A percentile compares a stretch with the other conserved stretches of the same genome.
Conservation (phyloP, 495 filamentous ascomycete genomes). For the Trichocladium antarcticum region DNA sequence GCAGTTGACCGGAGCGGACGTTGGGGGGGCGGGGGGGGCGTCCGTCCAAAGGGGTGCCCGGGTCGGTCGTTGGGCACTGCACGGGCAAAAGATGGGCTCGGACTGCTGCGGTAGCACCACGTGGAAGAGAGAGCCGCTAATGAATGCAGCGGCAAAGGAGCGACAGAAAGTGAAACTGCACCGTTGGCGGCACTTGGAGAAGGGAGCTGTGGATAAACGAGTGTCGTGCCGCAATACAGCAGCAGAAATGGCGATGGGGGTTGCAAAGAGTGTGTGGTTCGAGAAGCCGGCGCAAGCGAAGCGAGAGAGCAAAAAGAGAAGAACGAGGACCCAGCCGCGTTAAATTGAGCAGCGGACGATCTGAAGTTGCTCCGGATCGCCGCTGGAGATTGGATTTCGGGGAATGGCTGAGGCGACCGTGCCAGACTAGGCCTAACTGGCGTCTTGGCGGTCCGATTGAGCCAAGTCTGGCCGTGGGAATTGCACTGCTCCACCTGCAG, state of each 20-base stretch:
- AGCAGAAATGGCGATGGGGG: background rate
- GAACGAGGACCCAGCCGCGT: slow-evolving; percentile 6
- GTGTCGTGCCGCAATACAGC: slow-evolving; percentile 4
- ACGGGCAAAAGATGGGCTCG: background rate
- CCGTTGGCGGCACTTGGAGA: background rate
- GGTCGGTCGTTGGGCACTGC: background rate
- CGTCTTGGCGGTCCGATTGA: slow-evolving; percentile 4
- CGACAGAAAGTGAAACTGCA: slow-evolving; percentile 1
- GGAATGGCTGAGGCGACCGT: background rate
- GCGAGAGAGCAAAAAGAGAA: background rate
- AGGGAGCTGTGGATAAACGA: too few species aligned
- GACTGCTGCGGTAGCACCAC: background rate
- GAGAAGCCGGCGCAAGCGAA: too few species aligned
- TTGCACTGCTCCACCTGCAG: slow-evolving; percentile 2
- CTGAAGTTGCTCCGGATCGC: slow-evolving; percentile 1
- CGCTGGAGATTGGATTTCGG: slow-evolving; percentile 16
- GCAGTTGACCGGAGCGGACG: slow-evolving; percentile 1
- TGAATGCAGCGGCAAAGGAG: background rate
- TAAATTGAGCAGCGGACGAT: slow-evolving; percentile 8
- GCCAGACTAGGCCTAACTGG: slow-evolving; percentile 5
- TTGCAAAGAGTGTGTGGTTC: background rate
- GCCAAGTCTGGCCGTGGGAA: too few species aligned
- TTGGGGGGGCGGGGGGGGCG: background rate
- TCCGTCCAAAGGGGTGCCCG: too few species aligned
- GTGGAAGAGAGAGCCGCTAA: background rate